Percentiles rank a stretch among this genome's conserved stretches.
These are phyloP conservation scores for Triticum turgidum DNA, from an alignment of 176 grass and related monocot species.

Conservation along the genomic window DNA sequence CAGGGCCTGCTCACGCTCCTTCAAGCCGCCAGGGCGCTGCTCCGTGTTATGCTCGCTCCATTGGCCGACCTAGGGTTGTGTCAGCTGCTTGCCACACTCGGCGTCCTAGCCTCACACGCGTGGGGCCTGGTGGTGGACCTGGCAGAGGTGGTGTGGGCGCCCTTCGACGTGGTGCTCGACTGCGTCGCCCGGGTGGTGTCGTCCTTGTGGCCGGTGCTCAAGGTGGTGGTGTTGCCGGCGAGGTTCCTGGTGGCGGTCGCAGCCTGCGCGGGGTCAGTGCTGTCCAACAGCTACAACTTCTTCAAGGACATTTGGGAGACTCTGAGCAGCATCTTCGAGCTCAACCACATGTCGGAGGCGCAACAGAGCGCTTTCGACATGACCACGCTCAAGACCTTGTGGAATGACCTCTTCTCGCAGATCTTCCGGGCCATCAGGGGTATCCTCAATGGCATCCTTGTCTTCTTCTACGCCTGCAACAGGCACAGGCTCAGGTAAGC, in stretches of 20 bases:
- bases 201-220: slow-evolving; percentile 39
- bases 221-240: slow-evolving; percentile 39
- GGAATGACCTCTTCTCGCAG: slow-evolving; percentile 95
- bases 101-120: not conserved
- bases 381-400: slow-evolving; percentile 55
- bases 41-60: slow-evolving; percentile 34
- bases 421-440: slow-evolving; percentile 73
- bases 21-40: not conserved
- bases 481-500: slow-evolving; percentile 72
- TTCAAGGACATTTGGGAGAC: slow-evolving; percentile 68
- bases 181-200: not conserved
- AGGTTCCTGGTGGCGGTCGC: slow-evolving; percentile 22
- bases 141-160: slow-evolving; percentile 47
- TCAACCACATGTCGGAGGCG: slow-evolving; percentile 63
- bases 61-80: slow-evolving; percentile 16
- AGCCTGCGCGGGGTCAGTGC: slow-evolving; percentile 38
- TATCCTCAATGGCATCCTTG: slow-evolving; percentile 66
- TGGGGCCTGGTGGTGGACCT: slow-evolving; percentile 39
- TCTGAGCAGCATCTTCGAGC: slow-evolving; percentile 58
- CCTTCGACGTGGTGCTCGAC: slow-evolving; percentile 44
- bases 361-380: slow-evolving; percentile 57
- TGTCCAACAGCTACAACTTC: slow-evolving; percentile 52
- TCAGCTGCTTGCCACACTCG: not conserved
- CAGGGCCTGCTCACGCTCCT: slow-evolving; percentile 43
- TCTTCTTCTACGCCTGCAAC: slow-evolving; percentile 72